Evolutionary conservation across 306 rosid genomes (phyloP).

Genomic region (Carpinus viminea): DNA sequence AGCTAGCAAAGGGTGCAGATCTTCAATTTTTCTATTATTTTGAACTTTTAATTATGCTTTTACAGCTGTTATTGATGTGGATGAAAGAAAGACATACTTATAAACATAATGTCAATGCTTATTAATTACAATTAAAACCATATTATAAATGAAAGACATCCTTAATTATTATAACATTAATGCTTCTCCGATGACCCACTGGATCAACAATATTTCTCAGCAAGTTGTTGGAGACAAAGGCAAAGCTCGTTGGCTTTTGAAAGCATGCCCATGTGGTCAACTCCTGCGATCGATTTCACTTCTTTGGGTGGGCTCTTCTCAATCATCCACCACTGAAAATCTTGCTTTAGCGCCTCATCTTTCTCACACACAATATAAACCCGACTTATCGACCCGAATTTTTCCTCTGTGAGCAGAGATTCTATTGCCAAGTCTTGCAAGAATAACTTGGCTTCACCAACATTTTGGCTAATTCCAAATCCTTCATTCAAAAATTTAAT

Average conservation of each 20-base stretch:
- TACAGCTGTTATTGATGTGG: too few species aligned
- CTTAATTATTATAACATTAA: too few species aligned
- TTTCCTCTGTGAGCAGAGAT: slow-evolving; percentile 30
- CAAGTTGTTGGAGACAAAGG: slow-evolving; percentile 12
- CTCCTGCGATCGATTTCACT: slow-evolving; percentile 43
- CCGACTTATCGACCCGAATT: slow-evolving; percentile 41
- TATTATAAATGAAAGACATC: too few species aligned
- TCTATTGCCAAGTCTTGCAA: slow-evolving; percentile 38
- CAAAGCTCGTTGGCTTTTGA: slow-evolving; percentile 28
- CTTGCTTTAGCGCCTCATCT: slow-evolving; percentile 31
- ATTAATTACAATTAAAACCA: too few species aligned
- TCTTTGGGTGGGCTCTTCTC: slow-evolving; percentile 35
- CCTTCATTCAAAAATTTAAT: slow-evolving; percentile 18
- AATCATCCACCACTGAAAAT: slow-evolving; percentile 50
- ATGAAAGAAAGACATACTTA: too few species aligned
- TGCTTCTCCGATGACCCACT: too few species aligned
- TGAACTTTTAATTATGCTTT: too few species aligned
- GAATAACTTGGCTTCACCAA: slow-evolving; percentile 40
- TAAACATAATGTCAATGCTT: too few species aligned
- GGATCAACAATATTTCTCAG: too few species aligned
- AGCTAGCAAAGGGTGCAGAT: too few species aligned
- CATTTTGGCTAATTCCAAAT: slow-evolving; percentile 31
- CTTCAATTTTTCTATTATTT: too few species aligned
- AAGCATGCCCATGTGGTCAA: slow-evolving; percentile 48
- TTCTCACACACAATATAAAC: slow-evolving; percentile 26